Evolutionary conservation across 1,284 basidiomycete genomes (phyloP).

Genomic region (Cryptococcus neoformans): DNA sequence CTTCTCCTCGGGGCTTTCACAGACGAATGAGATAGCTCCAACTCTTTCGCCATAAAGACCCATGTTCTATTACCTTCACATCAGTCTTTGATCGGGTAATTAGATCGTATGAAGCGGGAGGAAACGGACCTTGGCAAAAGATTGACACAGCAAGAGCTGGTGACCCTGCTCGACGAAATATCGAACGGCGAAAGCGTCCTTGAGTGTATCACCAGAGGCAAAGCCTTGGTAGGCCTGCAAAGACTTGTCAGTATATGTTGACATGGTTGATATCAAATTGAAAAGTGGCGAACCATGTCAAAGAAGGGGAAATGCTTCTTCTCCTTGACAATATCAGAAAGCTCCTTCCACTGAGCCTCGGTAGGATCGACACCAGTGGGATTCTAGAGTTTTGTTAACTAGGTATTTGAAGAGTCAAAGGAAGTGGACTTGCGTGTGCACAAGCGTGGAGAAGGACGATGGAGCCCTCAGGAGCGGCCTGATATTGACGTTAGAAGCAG

Average conservation of each 20-base stretch:
- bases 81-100: conserved; percentile 3
- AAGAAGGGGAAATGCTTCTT: conserved; percentile 60
- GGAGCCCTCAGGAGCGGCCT: conserved; percentile 52
- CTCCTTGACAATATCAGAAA: conserved; percentile 76
- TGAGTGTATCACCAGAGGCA: conserved; percentile 81
- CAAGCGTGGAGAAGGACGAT: conserved; percentile 28
- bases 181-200: conserved; percentile 91
- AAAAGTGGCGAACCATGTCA: conserved; percentile 54
- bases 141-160: conserved; percentile 82
- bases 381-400: conserved; percentile 69
- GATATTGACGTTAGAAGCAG: not conserved
- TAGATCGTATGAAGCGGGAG: not conserved
- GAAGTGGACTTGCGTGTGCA: conserved; percentile 36
- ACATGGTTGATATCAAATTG: not conserved
- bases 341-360: conserved; percentile 85
- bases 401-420: conserved; percentile 39
- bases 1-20: conserved; percentile 71
- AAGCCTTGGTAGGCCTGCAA: conserved; percentile 97
- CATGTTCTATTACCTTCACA: conserved; percentile 64
- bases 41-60: conserved; percentile 97
- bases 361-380: conserved; percentile 98
- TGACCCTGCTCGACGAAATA: conserved; percentile 90
- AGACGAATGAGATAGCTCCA: conserved; percentile 87
- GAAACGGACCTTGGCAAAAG: conserved; percentile 76
- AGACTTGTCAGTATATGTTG: conserved; percentile 34